Evolutionary conservation across 805 yeast species (phyloP), one percentile per base, ranked within the genome.

Genomic region (Starmerella sirachaensis): DNA sequence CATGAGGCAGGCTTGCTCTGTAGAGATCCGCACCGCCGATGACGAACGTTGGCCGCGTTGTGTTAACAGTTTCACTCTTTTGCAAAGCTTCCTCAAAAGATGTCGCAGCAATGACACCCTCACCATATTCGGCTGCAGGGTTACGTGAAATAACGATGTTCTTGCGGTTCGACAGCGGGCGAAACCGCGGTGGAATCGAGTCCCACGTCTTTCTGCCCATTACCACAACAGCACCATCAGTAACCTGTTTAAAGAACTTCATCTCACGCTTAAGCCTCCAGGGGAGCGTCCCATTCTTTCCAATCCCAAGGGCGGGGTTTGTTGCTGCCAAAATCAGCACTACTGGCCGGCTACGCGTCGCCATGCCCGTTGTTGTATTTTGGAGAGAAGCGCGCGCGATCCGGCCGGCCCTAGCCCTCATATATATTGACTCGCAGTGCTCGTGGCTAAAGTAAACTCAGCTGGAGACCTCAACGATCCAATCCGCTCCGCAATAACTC

Each of bases 201-300:
- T 85, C 91, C 94, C 96, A 91, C 2, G 97, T 88, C 54, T 76
- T 80, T 42, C 96, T 69, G 11, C 98, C 98, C 98, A 91, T 91
- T 3, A 91, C 68, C 11, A 91, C 97, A 18, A 54, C 45, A 10
- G 41, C 41, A n/a, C 60, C 55, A 18, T 52, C 55, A 0, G 98
- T 91, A 12, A 83, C 77, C 41, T 73, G 71, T 44, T 72, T 69
- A 63, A 91, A 91, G 55, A 76, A 91, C 54, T 74, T 73, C 79
- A 91, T 82, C 56, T 91, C 98, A 35, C 76, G 67, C 38, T 74
- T 67, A 20, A 91, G 65, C 33, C 78, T 66, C 98, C 98, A 91
- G 3, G 98, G 97, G 40, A 91, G 63, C 36, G 68, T 60, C 2
- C 94, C 94, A 37, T 76, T 70, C 52, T 61, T 65, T 1, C 98